Base-by-base conservation (phyloP, 305 asterid species). In the Solanum hybrid region DNA sequence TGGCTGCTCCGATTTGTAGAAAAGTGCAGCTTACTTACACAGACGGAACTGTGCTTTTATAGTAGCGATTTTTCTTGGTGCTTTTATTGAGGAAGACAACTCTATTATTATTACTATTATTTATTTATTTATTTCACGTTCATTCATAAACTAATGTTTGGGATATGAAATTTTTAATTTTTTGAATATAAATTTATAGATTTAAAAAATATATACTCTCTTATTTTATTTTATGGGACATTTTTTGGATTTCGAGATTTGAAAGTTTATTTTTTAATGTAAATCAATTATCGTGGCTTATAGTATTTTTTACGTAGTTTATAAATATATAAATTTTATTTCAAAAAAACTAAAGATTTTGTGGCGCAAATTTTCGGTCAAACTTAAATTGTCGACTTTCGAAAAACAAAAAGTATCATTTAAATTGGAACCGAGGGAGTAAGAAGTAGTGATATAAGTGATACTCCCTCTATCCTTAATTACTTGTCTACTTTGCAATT, bases 351-450 rank as follows among this genome's bases (percentile, higher is more conserved):
- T 45, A 2, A 45, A 14, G 3, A 57, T 57, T 17, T 57, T 0
- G 3, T 57, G 0, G 4, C 0, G 5, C 0, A 17, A 57, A 57
- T 7, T 57, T 57, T 0, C 1, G 1, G 0, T 2, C 4, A 57
- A 57, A 57, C 10, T 6, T 17, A 17, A 57, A 17, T 7, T 57
- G 1, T 17, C 7, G 24, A 0, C 4, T 20, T 0, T 17, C 2
- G 0, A 6, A 17, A 6, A 57, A 57, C 0, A 0, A 57, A 17
- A 57, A 57, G 1, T 57, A 0, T 57, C 4, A 6, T 20, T 1
- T 57, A 57, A 57, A 57, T 17, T 57, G 70, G 0, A 1, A 57
- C 8, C 3, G 22, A 5, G 8, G 7, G 22, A 45, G 65, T 45
- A 45, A 45, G 65, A 15, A 51, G 9, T 51, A 51, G 68, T 51